Conservation (phyloP, 192 early-diverging fungal species). For the Dimargaris verticillata region DNA sequence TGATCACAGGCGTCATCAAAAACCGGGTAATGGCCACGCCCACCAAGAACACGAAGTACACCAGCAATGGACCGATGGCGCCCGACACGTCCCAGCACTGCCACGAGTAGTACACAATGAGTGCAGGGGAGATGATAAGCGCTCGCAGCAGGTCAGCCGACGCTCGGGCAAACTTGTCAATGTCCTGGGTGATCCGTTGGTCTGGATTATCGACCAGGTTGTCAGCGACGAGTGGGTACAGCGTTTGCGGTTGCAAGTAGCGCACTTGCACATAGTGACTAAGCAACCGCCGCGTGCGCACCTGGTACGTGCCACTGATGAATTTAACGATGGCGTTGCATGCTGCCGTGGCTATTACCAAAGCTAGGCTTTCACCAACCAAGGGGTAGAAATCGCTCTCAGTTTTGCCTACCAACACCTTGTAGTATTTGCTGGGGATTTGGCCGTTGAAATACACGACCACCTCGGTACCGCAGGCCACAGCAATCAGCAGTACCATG, state of each 20-base stretch:
- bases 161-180: constrained; percentile 49
- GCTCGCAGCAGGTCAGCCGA: constrained; percentile 35
- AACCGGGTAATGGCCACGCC: constrained; percentile 39
- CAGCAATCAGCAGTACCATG: constrained; percentile 24
- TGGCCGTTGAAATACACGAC: constrained; percentile 52
- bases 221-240: constrained; percentile 39
- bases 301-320: constrained; percentile 38
- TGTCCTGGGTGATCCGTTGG: constrained; percentile 80
- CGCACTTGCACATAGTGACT: constrained; percentile 41
- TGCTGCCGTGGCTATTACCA: constrained; percentile 41
- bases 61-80: constrained; percentile 43
- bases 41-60: constrained; percentile 55
- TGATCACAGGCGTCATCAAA: constrained; percentile 59
- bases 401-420: constrained; percentile 49
- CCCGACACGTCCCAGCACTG: constrained; percentile 50
- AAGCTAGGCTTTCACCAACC: constrained; percentile 28
- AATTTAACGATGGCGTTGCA: constrained; percentile 41
- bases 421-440: constrained; percentile 57
- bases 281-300: constrained; percentile 41
- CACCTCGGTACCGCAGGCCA: constrained; percentile 28
- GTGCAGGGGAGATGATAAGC: constrained; percentile 50
- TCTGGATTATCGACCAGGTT: constrained; percentile 64
- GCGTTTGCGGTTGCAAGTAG: constrained; percentile 37
- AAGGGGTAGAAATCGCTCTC: constrained; percentile 37
- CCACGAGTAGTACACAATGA: constrained; percentile 66